Evolutionary conservation across 805 yeast genomes (phyloP).

Genomic region (Yarrowia sp.): DNA sequence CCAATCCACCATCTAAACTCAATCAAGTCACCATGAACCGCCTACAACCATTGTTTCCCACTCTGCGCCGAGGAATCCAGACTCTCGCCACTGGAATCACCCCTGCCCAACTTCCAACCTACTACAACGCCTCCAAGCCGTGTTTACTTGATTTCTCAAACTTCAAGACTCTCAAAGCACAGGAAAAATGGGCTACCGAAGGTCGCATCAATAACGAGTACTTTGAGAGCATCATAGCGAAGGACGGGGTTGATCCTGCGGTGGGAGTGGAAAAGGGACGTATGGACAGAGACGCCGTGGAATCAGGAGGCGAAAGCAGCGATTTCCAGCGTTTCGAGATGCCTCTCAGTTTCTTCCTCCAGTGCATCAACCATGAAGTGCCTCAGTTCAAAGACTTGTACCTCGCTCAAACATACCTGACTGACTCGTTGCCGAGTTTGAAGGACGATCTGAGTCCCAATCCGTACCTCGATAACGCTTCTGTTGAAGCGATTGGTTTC

Average conservation of each 20-base stretch:
- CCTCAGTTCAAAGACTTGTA: constrained; percentile 34
- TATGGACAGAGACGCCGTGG: constrained; percentile 16
- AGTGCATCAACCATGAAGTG: constrained; percentile 31
- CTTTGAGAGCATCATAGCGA: constrained; percentile 25
- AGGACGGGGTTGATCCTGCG: constrained; percentile 30
- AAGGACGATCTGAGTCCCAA: constrained; percentile 29
- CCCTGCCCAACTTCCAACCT: constrained; percentile 24
- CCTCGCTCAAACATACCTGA: constrained; percentile 29
- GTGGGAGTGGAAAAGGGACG: constrained; percentile 35
- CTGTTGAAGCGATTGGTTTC: constrained; percentile 20
- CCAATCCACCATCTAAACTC: not conserved
- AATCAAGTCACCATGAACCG: constrained; percentile 17
- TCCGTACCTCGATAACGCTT: constrained; percentile 16
- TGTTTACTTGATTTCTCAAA: constrained; percentile 15
- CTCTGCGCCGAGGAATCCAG: constrained; percentile 8
- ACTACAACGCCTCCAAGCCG: constrained; percentile 31
- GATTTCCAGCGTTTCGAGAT: constrained; percentile 31
- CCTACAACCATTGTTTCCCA: constrained; percentile 1
- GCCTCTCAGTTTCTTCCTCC: constrained; percentile 30
- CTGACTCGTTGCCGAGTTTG: constrained; percentile 20
- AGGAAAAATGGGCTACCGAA: constrained; percentile 10
- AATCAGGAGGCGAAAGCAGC: constrained; percentile 18
- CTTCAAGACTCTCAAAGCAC: not conserved
- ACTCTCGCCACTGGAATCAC: constrained; percentile 13
- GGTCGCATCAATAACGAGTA: constrained; percentile 19